Evolutionary conservation across 2,329 filamentous ascomycete species (phyloP).

Genomic region (Metarhizium album): DNA sequence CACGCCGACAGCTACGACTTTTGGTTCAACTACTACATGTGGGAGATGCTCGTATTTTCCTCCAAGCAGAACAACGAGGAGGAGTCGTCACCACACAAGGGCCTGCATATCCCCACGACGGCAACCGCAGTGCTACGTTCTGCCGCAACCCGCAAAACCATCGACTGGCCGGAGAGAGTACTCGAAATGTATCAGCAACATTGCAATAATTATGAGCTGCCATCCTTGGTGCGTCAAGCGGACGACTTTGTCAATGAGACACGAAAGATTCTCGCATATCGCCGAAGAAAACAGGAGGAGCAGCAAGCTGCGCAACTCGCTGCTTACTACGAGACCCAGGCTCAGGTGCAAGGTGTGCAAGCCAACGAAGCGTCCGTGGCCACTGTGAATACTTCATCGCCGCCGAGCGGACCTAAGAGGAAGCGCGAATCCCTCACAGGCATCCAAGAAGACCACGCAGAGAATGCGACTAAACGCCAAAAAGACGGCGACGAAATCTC

Average conservation of each 20-base stretch:
- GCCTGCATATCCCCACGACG: constrained; percentile 53
- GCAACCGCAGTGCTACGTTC: constrained; percentile 69
- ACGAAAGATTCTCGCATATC: constrained; percentile 50
- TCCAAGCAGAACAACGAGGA: constrained; percentile 38
- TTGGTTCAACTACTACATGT: constrained; percentile 85
- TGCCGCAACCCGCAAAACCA: constrained; percentile 48
- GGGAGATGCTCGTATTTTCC: constrained; percentile 65
- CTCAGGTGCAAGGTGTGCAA: constrained; percentile 6
- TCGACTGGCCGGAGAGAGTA: constrained; percentile 70
- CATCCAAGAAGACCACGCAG: constrained; percentile 24
- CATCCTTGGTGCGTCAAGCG: constrained; percentile 62
- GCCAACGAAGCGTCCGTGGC: constrained; percentile 11
- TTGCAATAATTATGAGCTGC: constrained; percentile 83
- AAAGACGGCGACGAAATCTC: constrained; percentile 33
- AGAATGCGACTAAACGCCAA: constrained; percentile 55
- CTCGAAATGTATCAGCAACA: constrained; percentile 65
- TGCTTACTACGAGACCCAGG: constrained; percentile 23
- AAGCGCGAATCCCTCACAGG: constrained; percentile 56
- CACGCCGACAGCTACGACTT: constrained; percentile 78
- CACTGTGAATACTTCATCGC: constrained; percentile 23
- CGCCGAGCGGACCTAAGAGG: constrained; percentile 44
- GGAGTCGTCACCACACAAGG: constrained; percentile 21
- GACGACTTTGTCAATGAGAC: constrained; percentile 63
- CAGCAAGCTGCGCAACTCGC: constrained; percentile 45
- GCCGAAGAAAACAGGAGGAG: constrained; percentile 54